Evolutionary conservation across 2,329 filamentous ascomycete genomes (phyloP).

Genomic region (Helotiales sp.): DNA sequence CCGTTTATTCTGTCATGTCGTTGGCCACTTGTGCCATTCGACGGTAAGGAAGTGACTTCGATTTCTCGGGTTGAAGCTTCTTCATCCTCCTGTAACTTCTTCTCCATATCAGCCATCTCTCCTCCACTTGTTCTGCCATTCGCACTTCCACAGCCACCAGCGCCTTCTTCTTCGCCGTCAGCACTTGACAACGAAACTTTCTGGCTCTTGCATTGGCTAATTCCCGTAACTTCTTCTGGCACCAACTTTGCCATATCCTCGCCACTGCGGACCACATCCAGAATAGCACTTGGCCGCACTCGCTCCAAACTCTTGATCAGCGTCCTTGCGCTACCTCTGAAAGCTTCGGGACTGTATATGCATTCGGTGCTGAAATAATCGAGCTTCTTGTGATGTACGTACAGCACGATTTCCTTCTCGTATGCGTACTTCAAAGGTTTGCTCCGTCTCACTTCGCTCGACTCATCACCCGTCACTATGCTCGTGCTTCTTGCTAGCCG

Average conservation of each 20-base stretch:
- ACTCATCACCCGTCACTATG: conserved; percentile 79
- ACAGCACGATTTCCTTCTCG: conserved; percentile 98
- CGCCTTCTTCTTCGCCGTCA: conserved; percentile 52
- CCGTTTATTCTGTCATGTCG: conserved; percentile 26
- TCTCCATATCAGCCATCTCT: conserved; percentile 85
- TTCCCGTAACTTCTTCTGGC: conserved; percentile 58
- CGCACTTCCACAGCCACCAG: conserved; percentile 72
- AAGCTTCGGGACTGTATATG: conserved; percentile 97
- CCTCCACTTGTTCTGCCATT: conserved; percentile 55
- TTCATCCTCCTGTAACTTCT: conserved; percentile 69
- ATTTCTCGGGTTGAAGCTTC: conserved; percentile 64
- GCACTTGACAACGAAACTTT: conserved; percentile 43
- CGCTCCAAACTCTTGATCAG: conserved; percentile 95
- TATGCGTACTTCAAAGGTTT: conserved; percentile 99
- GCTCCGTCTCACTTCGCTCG: conserved; percentile 90
- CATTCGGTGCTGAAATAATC: conserved; percentile 99
- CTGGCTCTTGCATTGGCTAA: conserved; percentile 54
- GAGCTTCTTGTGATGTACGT: conserved; percentile 94
- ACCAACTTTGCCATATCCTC: conserved; percentile 96
- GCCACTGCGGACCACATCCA: conserved; percentile 92
- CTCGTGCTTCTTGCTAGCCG: conserved; percentile 86
- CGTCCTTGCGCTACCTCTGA: conserved; percentile 86
- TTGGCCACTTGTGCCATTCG: conserved; percentile 31
- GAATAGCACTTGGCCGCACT: conserved; percentile 88
- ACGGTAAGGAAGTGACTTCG: conserved; percentile 58